These are phyloP conservation scores for Auricularia sp. DNA, from an alignment of 768 basidiomycete species.

Conservation along the genomic window DNA sequence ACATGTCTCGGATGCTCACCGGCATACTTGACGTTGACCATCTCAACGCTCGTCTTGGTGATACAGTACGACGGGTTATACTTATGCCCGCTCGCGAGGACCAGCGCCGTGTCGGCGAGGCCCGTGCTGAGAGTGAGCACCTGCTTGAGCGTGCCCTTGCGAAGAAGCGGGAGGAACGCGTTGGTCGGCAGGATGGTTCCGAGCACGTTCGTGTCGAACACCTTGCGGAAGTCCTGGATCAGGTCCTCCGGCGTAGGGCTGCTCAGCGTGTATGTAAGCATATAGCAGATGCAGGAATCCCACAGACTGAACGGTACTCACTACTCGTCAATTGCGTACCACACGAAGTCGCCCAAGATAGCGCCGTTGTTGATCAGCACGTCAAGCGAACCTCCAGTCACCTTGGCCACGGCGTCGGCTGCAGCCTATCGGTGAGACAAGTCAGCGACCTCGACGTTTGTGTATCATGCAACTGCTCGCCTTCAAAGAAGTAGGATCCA, in stretches of 20 bases:
- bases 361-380: constrained; percentile 1
- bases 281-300: too few relatives aligned
- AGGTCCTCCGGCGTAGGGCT: too few relatives aligned
- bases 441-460: too few relatives aligned
- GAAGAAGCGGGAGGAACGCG: constrained; percentile 30
- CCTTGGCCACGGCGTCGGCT: background rate
- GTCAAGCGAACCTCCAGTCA: constrained; percentile 1
- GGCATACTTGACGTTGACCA: constrained; percentile 22
- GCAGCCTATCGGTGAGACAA: background rate
- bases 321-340: too few relatives aligned
- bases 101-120: constrained; percentile 20
- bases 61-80: constrained; percentile 20
- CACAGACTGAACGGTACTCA: too few relatives aligned
- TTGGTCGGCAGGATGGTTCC: constrained; percentile 27
- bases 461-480: too few relatives aligned
- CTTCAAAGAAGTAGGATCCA: too few relatives aligned
- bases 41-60: constrained; percentile 16
- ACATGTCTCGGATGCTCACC: too few relatives aligned
- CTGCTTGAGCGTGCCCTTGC: background rate
- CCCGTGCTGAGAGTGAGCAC: constrained; percentile 25
- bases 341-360: too few relatives aligned
- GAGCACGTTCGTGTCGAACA: constrained; percentile 24
- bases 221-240: too few relatives aligned
- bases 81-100: constrained; percentile 8
- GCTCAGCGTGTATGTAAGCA: too few relatives aligned